Evolutionary conservation across 768 basidiomycete species (phyloP).

Genomic region (Auricularia heimuer): DNA sequence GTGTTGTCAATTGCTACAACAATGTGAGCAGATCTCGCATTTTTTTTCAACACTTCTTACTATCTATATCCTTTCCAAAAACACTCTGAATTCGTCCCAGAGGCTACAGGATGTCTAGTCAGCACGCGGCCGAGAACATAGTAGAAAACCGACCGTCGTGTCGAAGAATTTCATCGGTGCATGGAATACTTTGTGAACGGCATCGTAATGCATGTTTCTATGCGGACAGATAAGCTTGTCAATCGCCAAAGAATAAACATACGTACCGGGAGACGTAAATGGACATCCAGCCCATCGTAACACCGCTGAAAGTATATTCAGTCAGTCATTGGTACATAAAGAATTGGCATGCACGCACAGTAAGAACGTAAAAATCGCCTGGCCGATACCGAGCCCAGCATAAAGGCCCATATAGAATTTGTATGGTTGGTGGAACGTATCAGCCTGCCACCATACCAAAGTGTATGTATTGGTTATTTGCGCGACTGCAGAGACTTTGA

Average conservation of each 20-base stretch:
- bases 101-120: constrained; percentile 26
- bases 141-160: constrained; percentile 35
- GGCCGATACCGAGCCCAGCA: constrained; percentile 48
- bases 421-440: constrained; percentile 35
- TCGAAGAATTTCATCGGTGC: constrained; percentile 77
- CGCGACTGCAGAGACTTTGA: constrained; percentile 12
- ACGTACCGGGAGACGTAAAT: neutral
- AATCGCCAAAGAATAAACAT: neutral
- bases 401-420: constrained; percentile 60
- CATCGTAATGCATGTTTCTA: constrained; percentile 51
- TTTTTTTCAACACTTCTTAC: constrained; percentile 33
- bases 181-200: constrained; percentile 48
- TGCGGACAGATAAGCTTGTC: constrained; percentile 40
- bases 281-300: constrained; percentile 1
- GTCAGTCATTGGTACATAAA: no score
- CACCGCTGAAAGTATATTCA: neutral
- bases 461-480: constrained; percentile 57
- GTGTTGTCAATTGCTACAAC: neutral
- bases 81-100: constrained; percentile 51
- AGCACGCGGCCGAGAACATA: neutral
- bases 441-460: constrained; percentile 64
- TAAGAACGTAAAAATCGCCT: constrained; percentile 47
- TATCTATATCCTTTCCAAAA: constrained; percentile 59
- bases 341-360: constrained; percentile 29
- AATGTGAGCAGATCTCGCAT: neutral